Base-by-base conservation (phyloP, 108 stramenopile species). In the Cylindrotheca closterium region DNA sequence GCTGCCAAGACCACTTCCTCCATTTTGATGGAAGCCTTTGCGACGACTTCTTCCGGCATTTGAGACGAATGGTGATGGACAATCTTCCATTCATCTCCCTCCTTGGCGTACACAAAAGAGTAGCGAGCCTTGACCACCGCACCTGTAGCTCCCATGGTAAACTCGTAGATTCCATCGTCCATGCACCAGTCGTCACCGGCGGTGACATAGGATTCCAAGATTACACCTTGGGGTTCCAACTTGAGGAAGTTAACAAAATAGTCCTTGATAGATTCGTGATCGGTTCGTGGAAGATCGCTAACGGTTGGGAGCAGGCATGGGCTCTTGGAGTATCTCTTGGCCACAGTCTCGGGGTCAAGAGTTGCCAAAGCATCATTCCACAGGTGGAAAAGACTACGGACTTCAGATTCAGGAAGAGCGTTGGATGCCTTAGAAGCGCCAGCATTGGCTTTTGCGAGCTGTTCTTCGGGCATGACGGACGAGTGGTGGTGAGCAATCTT, bases 331-430 rank as follows among this genome's bases (percentile, higher is more conserved):
- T 85, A 85, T 17, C 80, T 78, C 28, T 58, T 67, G 33, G 83
- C 83, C 1, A 85, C 84, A 42, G 74, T 63, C 22, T 72, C 60
- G 23, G 78, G 70, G 48, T 81, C 80, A 46, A 70, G 75, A 28
- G 84, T 85, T 67, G 80, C 78, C 47, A 88, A 62, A 3, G 87
- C 81, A 45, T 82, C 47, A 51, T 85, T 88, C 86, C 86, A 88
- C 2, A 88, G 70, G 52, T 60, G 62, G 52, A 88, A 88, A 18
- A 88, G 62, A 37, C 74, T 74, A 30, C 84, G 78, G 17, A 88
- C 78, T 64, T 88, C 76, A 10, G 60, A 70, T 47, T 71, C 73
- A 10, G 79, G 62, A 30, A 77, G n/a, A n/a, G n/a, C n/a, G n/a
- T n/a, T n/a, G n/a, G n/a, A n/a, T n/a, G n/a, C n/a, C n/a, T n/a